A percentile compares a stretch with the other conserved stretches of the same genome.
Evolutionary conservation across 2,329 filamentous ascomycete genomes (phyloP).

Genomic region (Arthrobotrys entomopaga): DNA sequence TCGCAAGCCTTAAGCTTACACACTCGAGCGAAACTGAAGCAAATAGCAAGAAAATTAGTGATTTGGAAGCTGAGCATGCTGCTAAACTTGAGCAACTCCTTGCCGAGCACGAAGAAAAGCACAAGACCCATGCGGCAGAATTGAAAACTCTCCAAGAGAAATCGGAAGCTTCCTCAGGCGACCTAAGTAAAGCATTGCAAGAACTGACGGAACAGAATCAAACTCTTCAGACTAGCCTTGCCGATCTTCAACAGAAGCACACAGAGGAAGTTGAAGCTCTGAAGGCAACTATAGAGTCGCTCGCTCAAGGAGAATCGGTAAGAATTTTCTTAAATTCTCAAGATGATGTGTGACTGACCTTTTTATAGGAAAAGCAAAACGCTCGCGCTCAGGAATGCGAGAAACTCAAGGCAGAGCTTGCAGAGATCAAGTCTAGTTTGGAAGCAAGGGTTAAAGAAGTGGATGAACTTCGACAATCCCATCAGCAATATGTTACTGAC

Average conservation of each 20-base stretch:
- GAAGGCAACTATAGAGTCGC: constrained; percentile 34
- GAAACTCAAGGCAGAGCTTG: constrained; percentile 36
- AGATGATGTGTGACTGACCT: no score
- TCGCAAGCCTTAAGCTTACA: constrained; percentile 29
- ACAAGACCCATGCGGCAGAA: constrained; percentile 28
- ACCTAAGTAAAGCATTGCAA: constrained; percentile 24
- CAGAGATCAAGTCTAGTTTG: constrained; percentile 15
- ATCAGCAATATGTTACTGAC: constrained; percentile 14
- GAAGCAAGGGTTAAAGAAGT: constrained; percentile 42
- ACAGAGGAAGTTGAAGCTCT: constrained; percentile 29
- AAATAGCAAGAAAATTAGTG: constrained; percentile 19
- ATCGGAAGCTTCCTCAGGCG: constrained; percentile 26
- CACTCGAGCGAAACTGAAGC: constrained; percentile 24
- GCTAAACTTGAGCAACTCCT: constrained; percentile 31
- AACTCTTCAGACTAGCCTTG: constrained; percentile 32
- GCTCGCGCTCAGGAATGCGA: constrained; percentile 36
- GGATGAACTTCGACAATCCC: constrained; percentile 18
- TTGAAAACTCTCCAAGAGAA: constrained; percentile 41
- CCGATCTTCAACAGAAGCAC: constrained; percentile 32
- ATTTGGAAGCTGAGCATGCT: constrained; percentile 34
- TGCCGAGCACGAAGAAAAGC: constrained; percentile 36
- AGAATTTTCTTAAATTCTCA: neutral
- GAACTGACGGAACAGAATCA: constrained; percentile 46
- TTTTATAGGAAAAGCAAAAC: constrained; percentile 32
- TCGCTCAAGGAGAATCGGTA: constrained; percentile 47